phyloP scores from a whole-genome alignment of 495 filamentous ascomycete genomes.

The Oidiodendron maius region DNA sequence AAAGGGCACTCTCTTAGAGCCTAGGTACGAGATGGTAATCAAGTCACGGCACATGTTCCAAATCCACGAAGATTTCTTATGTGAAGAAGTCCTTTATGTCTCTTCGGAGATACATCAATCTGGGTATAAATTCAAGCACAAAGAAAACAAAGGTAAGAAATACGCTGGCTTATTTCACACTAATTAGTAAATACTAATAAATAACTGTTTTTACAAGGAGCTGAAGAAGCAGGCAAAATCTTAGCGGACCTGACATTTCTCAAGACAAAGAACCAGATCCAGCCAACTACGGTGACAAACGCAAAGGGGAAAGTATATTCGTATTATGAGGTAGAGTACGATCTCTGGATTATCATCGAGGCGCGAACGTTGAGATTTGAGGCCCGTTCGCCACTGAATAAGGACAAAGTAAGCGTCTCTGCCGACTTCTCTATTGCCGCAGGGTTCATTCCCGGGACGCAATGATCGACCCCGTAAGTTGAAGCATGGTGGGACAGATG shows the following conservation, averaged over 20 bases:
- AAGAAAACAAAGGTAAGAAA: constrained; percentile 16
- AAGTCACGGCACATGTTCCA: constrained; percentile 17
- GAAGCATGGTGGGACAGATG: no score
- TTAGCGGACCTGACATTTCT: constrained; percentile 6
- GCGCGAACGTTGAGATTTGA: constrained; percentile 8
- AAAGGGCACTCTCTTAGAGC: constrained; percentile 4
- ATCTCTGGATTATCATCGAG: constrained; percentile 11
- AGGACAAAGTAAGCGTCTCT: no score
- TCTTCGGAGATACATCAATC: constrained; percentile 14
- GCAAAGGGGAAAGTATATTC: no score
- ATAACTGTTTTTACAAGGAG: no score
- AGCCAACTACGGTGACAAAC: neutral
- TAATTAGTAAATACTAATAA: neutral
- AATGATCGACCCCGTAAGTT: no score
- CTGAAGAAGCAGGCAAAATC: constrained; percentile 3
- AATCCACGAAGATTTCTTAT: constrained; percentile 7
- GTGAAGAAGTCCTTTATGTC: constrained; percentile 18
- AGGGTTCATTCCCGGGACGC: no score
- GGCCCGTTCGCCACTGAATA: constrained; percentile 9
- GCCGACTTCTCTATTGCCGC: no score
- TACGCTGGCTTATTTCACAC: no score
- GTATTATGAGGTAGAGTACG: constrained; percentile 10
- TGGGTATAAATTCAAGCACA: constrained; percentile 13
- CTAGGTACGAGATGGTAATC: constrained; percentile 5
- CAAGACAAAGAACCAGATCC: constrained; percentile 24